Base-by-base conservation (phyloP, 2,329 filamentous ascomycete genomes). In the Verticillium albo-atrum region DNA sequence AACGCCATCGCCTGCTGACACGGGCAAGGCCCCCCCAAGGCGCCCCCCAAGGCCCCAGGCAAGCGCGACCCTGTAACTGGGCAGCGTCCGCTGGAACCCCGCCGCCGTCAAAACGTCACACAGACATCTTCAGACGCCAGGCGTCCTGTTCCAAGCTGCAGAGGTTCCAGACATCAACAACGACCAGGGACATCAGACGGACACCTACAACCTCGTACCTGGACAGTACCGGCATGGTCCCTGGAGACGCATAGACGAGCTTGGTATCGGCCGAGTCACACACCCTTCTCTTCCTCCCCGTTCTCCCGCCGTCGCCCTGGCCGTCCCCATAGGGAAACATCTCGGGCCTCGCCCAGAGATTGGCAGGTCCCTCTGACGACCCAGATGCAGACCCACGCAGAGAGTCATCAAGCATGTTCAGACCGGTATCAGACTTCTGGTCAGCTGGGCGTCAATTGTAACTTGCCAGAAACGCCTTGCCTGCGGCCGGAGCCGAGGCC, bases 81-180 rank as follows among this genome's bases (percentile, higher is more conserved):
- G 25, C 37, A 47, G n/a, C 9, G 10, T 17, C 9, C 37, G 37
- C 37, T 47, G 37, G 20, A 47, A 20, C 37, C 37, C 37, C 37
- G 51, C 51, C 14, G 51, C 25, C 27, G 51, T 53, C 51, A 53
- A 53, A 54, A 54, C 52, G 52, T 54, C 30, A 32, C 52, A 54
- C 52, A 55, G 59, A 55, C 35, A 57, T 54, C 34, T 54, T 58
- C 58, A 59, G 42, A 47, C 37, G 37, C 37, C 37, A 47, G 37
- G 37, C 37, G 37, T 25, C 37, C 20, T 47, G 37, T 47, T 47
- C 37, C 37, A 47, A 47, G 37, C 37, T 25, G 37, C 20, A 47
- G 14, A 23, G 37, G 37, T 47, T 47, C 37, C 37, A 47, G 37
- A 47, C 37, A 47, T 47, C n/a, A 23, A 47, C 15, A 20, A 17